Evolutionary conservation across 2,329 filamentous ascomycete species (phyloP), one percentile per base, ranked within the genome.

Genomic region (Zymoseptoria tritici): DNA sequence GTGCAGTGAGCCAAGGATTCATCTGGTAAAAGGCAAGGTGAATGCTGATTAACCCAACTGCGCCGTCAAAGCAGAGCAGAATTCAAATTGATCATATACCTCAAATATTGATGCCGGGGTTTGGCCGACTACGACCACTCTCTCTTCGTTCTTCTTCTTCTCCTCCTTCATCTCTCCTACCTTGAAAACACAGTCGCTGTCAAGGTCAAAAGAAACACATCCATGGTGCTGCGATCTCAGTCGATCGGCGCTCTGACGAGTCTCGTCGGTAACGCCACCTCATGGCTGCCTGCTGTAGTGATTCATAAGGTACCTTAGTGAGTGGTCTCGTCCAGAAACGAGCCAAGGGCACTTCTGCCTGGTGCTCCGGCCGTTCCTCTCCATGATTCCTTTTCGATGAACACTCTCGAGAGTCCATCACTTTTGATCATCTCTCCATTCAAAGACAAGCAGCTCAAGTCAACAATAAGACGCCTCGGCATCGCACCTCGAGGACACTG

Each of bases 21-120:
- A 69, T 69, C 68, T 70, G 68, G 68, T 70, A 70, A 70, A 70
- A 70, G 68, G 68, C 68, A 70, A 70, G 68, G 67, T 69, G 65
- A 68, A 68, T 69, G 66, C 63, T 69, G 64, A 62, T 68, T 69
- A 70, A 65, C 62, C 66, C 65, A 68, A 70, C 65, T 64, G 61
- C 68, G 64, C 66, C 66, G 66, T 61, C 64, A 62, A 49, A 6
- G 5, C 19, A 19, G 8, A 29, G 31, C 4, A 0, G 4, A 24
- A 19, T 9, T 50, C 5, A 11, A 20, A 26, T 29, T 2, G 31
- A 52, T 52, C 58, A 66, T 66, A 59, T 61, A 60, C 52, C 2
- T 26, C 16, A 3, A 4, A n/a, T 3, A 16, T 3, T 9, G 0
- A 19, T 16, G 24, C 53, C 53, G 22, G 49, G 8, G n/a, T 51